phyloP scores from a whole-genome alignment of 1,139 yeast genomes.

The Chernovozyma aurita region DNA sequence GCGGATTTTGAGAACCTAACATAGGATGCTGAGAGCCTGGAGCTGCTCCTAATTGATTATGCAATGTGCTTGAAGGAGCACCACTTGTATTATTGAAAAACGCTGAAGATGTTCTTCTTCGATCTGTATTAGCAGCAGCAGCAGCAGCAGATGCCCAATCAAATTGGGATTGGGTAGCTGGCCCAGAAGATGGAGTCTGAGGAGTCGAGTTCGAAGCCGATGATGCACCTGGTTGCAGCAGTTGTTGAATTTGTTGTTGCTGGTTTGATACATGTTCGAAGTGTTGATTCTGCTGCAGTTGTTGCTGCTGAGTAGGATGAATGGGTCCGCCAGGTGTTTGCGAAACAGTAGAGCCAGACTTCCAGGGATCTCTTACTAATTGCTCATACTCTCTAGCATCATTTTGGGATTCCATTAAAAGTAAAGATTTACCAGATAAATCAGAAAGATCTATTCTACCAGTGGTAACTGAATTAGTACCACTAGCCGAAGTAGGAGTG shows the following conservation, averaged over 20 bases:
- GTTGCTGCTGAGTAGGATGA: slow-evolving; percentile 9
- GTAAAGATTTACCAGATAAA: slow-evolving; percentile 48
- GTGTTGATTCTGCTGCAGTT: slow-evolving; percentile 7
- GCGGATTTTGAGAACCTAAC: slow-evolving; percentile 8
- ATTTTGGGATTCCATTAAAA: slow-evolving; percentile 53
- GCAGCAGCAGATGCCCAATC: slow-evolving; percentile 24
- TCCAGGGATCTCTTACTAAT: slow-evolving; percentile 48
- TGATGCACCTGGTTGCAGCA: background rate
- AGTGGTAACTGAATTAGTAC: slow-evolving; percentile 8
- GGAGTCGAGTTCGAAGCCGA: slow-evolving; percentile 24
- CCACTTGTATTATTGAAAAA: slow-evolving; percentile 21
- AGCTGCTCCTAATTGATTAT: slow-evolving; percentile 3
- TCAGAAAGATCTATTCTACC: slow-evolving; percentile 28
- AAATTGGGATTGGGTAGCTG: slow-evolving; percentile 24
- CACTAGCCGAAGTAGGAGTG: slow-evolving; percentile 14
- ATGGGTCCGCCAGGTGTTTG: slow-evolving; percentile 8
- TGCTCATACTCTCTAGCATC: slow-evolving; percentile 51
- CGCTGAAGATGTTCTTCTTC: slow-evolving; percentile 34
- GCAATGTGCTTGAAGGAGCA: slow-evolving; percentile 6
- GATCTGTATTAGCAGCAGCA: slow-evolving; percentile 15
- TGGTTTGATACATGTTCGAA: slow-evolving; percentile 3
- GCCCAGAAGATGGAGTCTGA: slow-evolving; percentile 34
- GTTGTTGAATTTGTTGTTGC: slow-evolving; percentile 12
- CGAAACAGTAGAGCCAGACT: background rate
- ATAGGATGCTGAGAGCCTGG: slow-evolving; percentile 7